Evolutionary conservation across 306 rosid species (phyloP), one percentile per base, ranked within the genome.

Genomic region (Dryas octopetala): DNA sequence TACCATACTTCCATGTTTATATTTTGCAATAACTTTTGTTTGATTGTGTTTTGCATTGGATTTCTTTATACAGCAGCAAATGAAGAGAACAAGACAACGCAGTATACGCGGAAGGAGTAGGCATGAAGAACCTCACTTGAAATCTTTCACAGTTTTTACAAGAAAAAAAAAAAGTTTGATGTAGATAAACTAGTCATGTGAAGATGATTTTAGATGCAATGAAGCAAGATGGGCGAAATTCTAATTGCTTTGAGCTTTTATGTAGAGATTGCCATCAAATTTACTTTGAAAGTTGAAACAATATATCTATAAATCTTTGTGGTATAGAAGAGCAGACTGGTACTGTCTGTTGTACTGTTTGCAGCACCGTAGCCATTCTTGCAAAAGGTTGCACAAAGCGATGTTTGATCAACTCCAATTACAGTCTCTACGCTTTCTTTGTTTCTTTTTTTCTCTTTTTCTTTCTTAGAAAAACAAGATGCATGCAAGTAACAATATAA

Each of bases 51-150:
- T 57, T 16, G 17, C 28, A 1, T 44, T 73, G 23, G 16, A 40
- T 17, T 57, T 58, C 78, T 46, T 38, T 62, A 7, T 26, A 8
- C 11, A 46, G 40, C 1, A 13, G 66, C 14, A 4, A 68, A 57
- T 66, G 74, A 48, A 48, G 74, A 73, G 57, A 63, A 59, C 62
- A 54, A 55, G 68, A 57, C 48, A 15, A 62, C 4, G 0, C 49
- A 14, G 38, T 61, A 44, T 16, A 62, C 26, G 14, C 23, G 15
- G 73, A 9, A 26, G 28, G 46, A 15, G 16, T 15, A 57, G 9
- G 44, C 38, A 32, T 62, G 60, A 41, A 74, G 63, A 50, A 11
- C 50, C 44, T 71, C 7, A 1, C 47, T 5, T 15, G 6, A 32
- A 32, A 32, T 32, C 17, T 3, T 58, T 28, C 16, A 17, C n/a